Base-by-base conservation (phyloP, 106 monocot genomes). In the Hemerocallis citrina region DNA sequence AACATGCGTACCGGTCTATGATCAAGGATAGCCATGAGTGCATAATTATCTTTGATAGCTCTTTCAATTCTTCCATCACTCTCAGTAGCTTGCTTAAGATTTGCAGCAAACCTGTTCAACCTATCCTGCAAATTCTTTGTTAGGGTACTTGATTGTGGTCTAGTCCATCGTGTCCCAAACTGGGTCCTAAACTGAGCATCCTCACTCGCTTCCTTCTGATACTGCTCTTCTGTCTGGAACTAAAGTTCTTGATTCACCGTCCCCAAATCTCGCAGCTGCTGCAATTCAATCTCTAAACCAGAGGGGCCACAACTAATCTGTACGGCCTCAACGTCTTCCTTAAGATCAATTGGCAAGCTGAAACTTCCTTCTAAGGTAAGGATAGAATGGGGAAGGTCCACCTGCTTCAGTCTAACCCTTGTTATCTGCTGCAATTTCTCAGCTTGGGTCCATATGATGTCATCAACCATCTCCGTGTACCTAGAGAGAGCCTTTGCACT, bases 51-150 rank as follows among this genome's bases (percentile, higher is more conserved):
- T 67, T 62, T 84, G 25, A 93, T 63, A 33, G 76, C 62, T 71
- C 92, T 75, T 57, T 93, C 92, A 68, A 93, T 88, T 55, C 79
- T 69, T 22, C 74, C 81, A 79, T 93, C 92, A 75, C 92, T 93
- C 29, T 93, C 92, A 50, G 73, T 39, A 19, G 92, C 92, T 79
- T 81, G 84, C 60, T 88, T 93, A 46, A 93, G 70, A 72, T 93
- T 93, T 42, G 62, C 74, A 34, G 92, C 92, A 69, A 93, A 88
- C 31, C 68, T 79, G 57, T 93, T 93, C 70, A 93, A 57, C 33
- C 92, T 78, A 69, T 93, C 92, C 29, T 81, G 75, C 54, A 93
- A 43, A 44, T 84, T 93, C 71, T 88, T 93, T 23, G 92, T 88
- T 58, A 93, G 36, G 51, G 92, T 88, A 64, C 71, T 85, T 7